Conservation (phyloP, 352 stramenopile species). For the Phytophthora lateralis region DNA sequence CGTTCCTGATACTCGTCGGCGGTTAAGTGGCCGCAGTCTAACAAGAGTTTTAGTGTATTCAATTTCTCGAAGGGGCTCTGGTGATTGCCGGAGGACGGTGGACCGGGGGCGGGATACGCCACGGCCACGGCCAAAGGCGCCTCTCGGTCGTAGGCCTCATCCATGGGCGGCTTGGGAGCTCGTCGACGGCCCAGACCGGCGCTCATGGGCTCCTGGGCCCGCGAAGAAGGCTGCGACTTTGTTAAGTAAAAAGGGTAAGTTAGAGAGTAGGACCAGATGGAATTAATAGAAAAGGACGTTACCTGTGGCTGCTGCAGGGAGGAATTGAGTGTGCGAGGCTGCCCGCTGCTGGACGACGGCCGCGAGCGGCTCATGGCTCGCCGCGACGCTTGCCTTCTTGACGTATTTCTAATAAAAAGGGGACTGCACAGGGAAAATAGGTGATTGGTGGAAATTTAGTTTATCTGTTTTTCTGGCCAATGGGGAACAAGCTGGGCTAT, state of each 20-base stretch:
- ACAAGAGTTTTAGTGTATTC: constrained; percentile 82
- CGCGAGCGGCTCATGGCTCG: constrained; percentile 10
- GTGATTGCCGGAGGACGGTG: constrained; percentile 1
- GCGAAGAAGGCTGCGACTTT: background rate
- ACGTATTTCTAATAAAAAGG: constrained; percentile 15
- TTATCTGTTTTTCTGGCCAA: constrained; percentile 3
- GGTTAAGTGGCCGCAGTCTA: constrained; percentile 80
- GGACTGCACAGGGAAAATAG: background rate
- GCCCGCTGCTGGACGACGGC: constrained; percentile 11
- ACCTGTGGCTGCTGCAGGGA: constrained; percentile 19
- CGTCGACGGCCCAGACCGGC: constrained; percentile 15
- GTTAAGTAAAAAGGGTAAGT: constrained; percentile 2
- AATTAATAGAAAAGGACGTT: constrained; percentile 9
- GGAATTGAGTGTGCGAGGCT: constrained; percentile 17
- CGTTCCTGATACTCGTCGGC: constrained; percentile 82
- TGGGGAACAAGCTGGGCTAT: background rate
- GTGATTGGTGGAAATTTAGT: background rate
- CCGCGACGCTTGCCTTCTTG: constrained; percentile 6
- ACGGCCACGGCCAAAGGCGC: constrained; percentile 31
- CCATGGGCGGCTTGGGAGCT: constrained; percentile 23
- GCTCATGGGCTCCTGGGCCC: constrained; percentile 16
- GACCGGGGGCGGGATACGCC: constrained; percentile 16
- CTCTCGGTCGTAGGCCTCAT: constrained; percentile 16
- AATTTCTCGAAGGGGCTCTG: constrained; percentile 84
- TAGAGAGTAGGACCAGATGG: background rate